Conservation (phyloP, 2,329 filamentous ascomycete species). For the Colletotrichum sp. region DNA sequence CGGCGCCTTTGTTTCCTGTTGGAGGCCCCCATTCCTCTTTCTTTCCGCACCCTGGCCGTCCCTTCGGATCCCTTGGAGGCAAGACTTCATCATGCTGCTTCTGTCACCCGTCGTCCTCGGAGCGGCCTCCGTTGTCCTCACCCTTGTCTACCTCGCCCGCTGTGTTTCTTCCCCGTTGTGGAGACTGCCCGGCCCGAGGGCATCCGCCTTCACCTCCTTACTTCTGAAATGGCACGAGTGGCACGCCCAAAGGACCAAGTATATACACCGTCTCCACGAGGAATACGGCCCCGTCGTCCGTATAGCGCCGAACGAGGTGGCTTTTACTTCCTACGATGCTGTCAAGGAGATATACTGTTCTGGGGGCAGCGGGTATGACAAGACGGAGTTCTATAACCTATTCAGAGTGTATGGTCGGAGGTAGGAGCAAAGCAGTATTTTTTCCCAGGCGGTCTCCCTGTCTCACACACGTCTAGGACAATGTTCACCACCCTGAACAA, state of each 20-base stretch:
- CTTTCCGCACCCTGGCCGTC: not conserved
- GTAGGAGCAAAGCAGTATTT: constrained; percentile 32
- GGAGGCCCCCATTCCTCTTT: no score
- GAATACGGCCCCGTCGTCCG: constrained; percentile 63
- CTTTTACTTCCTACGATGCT: constrained; percentile 60
- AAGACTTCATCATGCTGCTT: constrained; percentile 19
- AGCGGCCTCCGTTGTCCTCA: constrained; percentile 4
- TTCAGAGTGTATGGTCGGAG: constrained; percentile 63
- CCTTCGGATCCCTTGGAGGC: not conserved
- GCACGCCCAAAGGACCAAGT: constrained; percentile 53
- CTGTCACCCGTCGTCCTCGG: constrained; percentile 22
- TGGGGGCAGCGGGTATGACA: constrained; percentile 67
- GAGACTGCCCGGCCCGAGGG: constrained; percentile 51
- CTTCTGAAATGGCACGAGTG: constrained; percentile 63
- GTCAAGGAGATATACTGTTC: constrained; percentile 69
- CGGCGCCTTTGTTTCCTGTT: not conserved
- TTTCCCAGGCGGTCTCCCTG: not conserved
- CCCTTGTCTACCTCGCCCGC: constrained; percentile 12
- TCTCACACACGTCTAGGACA: constrained; percentile 41
- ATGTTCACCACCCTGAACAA: constrained; percentile 66
- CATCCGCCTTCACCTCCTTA: constrained; percentile 55
- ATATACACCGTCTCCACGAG: constrained; percentile 60
- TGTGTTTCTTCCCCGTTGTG: constrained; percentile 41
- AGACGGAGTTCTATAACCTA: constrained; percentile 68
- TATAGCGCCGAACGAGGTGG: constrained; percentile 62